A percentile compares a stretch with the other conserved stretches of the same genome.
Conservation (phyloP, 2,329 filamentous ascomycete genomes). For the Cercospora citrullina region DNA sequence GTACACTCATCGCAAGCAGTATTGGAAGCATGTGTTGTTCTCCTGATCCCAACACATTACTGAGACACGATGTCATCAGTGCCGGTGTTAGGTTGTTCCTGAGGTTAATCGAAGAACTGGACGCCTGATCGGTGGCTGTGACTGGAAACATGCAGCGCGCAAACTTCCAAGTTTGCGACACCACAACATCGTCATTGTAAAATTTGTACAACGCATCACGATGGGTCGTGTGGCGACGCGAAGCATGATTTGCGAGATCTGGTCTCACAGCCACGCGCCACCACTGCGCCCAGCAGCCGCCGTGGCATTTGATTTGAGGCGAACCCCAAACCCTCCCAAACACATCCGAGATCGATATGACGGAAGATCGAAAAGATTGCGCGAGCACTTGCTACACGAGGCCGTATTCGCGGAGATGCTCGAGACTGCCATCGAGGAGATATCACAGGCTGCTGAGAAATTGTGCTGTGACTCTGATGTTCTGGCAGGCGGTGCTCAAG, state of each 20-base stretch:
- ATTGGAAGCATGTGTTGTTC: not conserved
- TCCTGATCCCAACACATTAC: not conserved
- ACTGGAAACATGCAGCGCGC: not conserved
- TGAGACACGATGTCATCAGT: constrained; percentile 10
- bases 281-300: constrained; percentile 16
- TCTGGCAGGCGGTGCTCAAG: not conserved
- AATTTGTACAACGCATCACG: not conserved
- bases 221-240: not conserved
- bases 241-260: constrained; percentile 11
- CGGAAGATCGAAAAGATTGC: constrained; percentile 19
- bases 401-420: constrained; percentile 13
- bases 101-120: not conserved
- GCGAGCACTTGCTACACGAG: constrained; percentile 20
- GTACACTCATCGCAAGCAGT: not conserved
- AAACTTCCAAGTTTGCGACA: not conserved
- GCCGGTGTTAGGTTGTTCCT: not conserved
- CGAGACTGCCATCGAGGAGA: not conserved
- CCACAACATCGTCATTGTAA: not conserved
- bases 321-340: constrained; percentile 20
- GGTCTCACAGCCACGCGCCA: constrained; percentile 21
- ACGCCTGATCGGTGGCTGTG: not conserved
- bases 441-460: not conserved
- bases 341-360: constrained; percentile 20
- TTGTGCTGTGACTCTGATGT: not conserved
- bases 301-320: constrained; percentile 20